Evolutionary conservation across 192 early-diverging fungal genomes (phyloP), one percentile per base, ranked within the genome.

Genomic region (Entomortierella chlamydospora): DNA sequence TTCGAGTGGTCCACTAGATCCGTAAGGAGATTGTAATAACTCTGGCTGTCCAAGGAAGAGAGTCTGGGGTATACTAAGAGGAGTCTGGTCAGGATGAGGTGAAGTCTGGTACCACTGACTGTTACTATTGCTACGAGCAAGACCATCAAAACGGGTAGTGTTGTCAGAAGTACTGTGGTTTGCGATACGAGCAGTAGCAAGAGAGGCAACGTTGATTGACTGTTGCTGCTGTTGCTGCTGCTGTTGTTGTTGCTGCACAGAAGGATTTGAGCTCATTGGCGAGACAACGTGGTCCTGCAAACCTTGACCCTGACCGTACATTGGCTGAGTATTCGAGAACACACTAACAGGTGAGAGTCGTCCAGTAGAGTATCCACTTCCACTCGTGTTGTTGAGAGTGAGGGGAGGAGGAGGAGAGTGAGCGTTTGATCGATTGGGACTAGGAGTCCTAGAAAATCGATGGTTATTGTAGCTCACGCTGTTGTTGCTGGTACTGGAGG

Each of bases 31-130:
- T 3, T 31, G 49, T 50, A 56, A 39, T 22, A 60, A 31, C 47
- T 78, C 74, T 10, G 52, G 12, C 22, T 69, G 74, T 23, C 60
- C 67, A 28, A 78, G 61, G n/a, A 64, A 78, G 52, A 70, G 56
- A 0, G 66, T 78, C 29, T 76, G 73, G 59, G 74, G 74, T 68
- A 78, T 78, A 69, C 67, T 69, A 47, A 78, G 61, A n/a, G 74
- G 67, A 28, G 74, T 70, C 29, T 78, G 74, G 29, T 78, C 74
- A 4, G 70, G 61, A 52, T 58, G 70, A 8, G 70, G 55, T 10
- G 43, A 50, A 10, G 49, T 33, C 18, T 45, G 60, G 45, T 47
- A 64, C 70, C 60, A 62, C 20, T 65, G 54, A 34, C 57, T 53
- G 18, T 63, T 42, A 41, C 71, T 73, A 45, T 39, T 73, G 50